Percentiles rank a stretch among this genome's conserved stretches.
Conservation (phyloP, 441 rosid species). For the Erysimum cheiri region DNA sequence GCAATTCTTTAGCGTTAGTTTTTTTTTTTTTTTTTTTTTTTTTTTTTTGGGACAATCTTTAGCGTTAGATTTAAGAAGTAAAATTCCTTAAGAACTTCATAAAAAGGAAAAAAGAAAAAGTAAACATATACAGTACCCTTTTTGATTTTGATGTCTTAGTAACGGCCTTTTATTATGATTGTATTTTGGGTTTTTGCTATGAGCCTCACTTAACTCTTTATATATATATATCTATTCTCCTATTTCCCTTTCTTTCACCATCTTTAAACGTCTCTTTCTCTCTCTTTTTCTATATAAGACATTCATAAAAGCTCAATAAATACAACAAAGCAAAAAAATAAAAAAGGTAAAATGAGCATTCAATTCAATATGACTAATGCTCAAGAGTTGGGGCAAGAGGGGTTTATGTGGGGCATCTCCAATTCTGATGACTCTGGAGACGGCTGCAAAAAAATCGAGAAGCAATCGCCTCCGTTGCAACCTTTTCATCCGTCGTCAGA, state of each 20-base stretch:
- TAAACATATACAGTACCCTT: neutral
- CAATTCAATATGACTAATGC: constrained; percentile 35
- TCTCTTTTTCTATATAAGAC: neutral
- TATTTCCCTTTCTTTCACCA: constrained; percentile 35
- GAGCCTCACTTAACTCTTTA: constrained; percentile 12
- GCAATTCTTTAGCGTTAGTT: neutral
- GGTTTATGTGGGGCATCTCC: constrained; percentile 47
- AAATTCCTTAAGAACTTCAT: constrained; percentile 10
- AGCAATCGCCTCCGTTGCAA: constrained; percentile 4
- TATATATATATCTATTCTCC: constrained; percentile 26
- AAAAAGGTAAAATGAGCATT: constrained; percentile 29
- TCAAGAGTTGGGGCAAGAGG: constrained; percentile 50
- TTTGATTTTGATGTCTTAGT: constrained; percentile 52
- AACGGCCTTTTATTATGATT: constrained; percentile 76
- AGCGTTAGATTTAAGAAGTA: neutral
- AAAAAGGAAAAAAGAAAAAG: neutral
- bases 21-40: too few relatives aligned
- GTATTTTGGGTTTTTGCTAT: constrained; percentile 52
- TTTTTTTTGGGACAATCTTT: too few relatives aligned
- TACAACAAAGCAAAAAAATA: constrained; percentile 21
- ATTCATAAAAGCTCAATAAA: constrained; percentile 27
- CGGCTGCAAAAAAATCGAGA: constrained; percentile 26
- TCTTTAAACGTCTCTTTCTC: constrained; percentile 23
- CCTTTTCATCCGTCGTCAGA: constrained; percentile 10
- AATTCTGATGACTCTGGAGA: constrained; percentile 51